Evolutionary conservation across 2,329 filamentous ascomycete species (phyloP), one percentile per base, ranked within the genome.

Genomic region (Fulvia fulva): DNA sequence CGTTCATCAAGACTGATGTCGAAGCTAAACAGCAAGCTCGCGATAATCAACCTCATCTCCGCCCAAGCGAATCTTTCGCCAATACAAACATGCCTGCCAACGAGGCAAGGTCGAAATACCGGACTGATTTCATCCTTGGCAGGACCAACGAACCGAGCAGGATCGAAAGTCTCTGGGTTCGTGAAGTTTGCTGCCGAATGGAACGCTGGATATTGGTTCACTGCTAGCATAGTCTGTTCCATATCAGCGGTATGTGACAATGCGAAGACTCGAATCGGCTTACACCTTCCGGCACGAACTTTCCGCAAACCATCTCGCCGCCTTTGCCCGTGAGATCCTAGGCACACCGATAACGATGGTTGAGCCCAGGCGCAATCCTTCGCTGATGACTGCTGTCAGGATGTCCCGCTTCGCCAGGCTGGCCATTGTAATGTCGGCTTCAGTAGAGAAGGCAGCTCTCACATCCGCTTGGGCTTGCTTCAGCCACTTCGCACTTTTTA

Each of bases 31-130:
- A 56, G 26, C 26, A 56, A 21, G 2, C 44, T 32, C 22, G 54
- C 54, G 5, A 56, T n/a, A n/a, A 51, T 26, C 22, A 44, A 25
- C 32, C 45, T 41, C 54, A 56, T 56, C 54, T 56, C 54, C 16
- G 32, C 54, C 54, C 54, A 56, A 6, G 54, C 54, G 16, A 56
- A 56, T 34, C 43, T 51, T 21, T 56, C 54, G 14, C 54, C 54
- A 5, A 56, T 23, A 26, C 54, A 56, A 11, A 25, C 25, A 22
- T 56, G 54, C 11, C 54, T 8, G 1, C 54, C 54, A 12, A 51
- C 14, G 14, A 56, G 25, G 30, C 51, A 56, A 8, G 54, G 54
- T 5, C 46, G 21, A 32, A 56, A 56, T 16, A 28, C 22, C 3
- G 45, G 26, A 37, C 44, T 41, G 32, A 26, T 11, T 30, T 8